These are phyloP conservation scores for Eimeria tenella DNA, from an alignment of 169 alveolate genomes.

Conservation along the genomic window DNA sequence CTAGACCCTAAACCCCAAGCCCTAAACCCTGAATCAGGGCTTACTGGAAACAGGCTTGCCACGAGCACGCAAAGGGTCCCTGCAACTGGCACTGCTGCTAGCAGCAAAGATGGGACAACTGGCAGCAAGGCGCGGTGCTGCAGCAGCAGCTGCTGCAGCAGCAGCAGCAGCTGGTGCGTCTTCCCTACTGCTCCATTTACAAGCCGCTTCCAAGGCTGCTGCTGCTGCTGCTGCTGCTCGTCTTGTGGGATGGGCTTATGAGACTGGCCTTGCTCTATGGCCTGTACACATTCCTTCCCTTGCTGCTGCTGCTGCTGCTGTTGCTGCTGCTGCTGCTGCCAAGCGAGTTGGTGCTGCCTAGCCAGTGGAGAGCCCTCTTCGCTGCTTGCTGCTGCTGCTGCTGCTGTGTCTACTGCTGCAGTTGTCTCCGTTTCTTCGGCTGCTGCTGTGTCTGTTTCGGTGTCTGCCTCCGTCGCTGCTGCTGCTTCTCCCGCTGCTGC, in stretches of 20 bases:
- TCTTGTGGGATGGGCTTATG: not conserved
- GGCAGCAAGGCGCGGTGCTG: conserved; percentile 35
- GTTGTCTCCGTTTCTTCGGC: not conserved
- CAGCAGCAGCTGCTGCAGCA: conserved; percentile 59
- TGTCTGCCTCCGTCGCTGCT: not conserved
- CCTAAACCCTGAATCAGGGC: not conserved
- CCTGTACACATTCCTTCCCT: not conserved
- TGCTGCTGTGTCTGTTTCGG: conserved; percentile 7
- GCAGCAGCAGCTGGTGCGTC: conserved; percentile 48
- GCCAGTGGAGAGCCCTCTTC: not conserved
- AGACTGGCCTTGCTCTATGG: not conserved
- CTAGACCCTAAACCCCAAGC: not conserved
- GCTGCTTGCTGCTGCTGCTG: not conserved
- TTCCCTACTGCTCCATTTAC: not conserved
- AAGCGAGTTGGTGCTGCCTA: not conserved
- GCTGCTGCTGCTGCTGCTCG: conserved; percentile 33
- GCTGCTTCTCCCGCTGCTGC: not conserved
- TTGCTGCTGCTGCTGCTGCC: conserved; percentile 4
- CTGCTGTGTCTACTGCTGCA: not conserved
- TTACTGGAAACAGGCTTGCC: conserved; percentile 41
- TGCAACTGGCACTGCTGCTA: conserved; percentile 6
- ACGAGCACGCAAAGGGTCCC: conserved; percentile 17
- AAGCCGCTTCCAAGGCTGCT: not conserved
- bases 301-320: conserved; percentile 52
- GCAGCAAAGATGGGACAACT: conserved; percentile 41